Evolutionary conservation across 2,329 filamentous ascomycete species (phyloP), one percentile per base, ranked within the genome.

Genomic region (Sphaceloma murrayae): DNA sequence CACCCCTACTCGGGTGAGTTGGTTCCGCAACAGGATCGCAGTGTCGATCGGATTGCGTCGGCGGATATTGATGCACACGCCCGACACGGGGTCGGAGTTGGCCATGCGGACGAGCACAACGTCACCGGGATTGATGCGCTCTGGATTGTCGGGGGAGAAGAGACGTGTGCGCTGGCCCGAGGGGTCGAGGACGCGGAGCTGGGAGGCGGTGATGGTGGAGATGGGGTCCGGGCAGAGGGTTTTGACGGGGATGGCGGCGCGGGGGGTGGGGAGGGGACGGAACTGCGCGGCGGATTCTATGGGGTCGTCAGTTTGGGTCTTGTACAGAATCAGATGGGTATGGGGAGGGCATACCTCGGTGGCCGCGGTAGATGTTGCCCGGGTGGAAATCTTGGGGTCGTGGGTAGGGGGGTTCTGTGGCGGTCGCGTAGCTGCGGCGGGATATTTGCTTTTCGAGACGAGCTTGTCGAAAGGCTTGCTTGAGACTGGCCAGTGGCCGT

Each of bases 101-200:
- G 81, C 82, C 57, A 85, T 82, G 31, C 85, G 85, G 36, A 95
- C 85, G 56, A 93, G 85, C 26, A 98, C 73, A 52, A 98, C 85
- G 64, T 98, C 91, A 57, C 91, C 91, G 1, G 83, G 77, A 56
- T 82, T 81, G 45, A 82, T 86, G 56, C 79, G 76, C 62, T 95
- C 86, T 22, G 75, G 74, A 65, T 89, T 93, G 43, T 73, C 65
- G 54, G 75, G 77, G 52, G 79, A 77, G 69, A 98, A 95, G 46
- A 98, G 78, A 22, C 78, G 76, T 32, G 80, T 82, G 49, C 89
- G 83, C 43, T 82, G 80, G 39, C 87, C 87, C 1, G 80, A 86
- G 3, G 87, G 86, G 65, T 98, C 91, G 57, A 95, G 82, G 31
- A 73, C 63, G 30, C 72, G 60, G 57, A 94, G 73, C 66, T 94